Conservation (phyloP, 768 basidiomycete species). For the Russula griseocarnosa region DNA sequence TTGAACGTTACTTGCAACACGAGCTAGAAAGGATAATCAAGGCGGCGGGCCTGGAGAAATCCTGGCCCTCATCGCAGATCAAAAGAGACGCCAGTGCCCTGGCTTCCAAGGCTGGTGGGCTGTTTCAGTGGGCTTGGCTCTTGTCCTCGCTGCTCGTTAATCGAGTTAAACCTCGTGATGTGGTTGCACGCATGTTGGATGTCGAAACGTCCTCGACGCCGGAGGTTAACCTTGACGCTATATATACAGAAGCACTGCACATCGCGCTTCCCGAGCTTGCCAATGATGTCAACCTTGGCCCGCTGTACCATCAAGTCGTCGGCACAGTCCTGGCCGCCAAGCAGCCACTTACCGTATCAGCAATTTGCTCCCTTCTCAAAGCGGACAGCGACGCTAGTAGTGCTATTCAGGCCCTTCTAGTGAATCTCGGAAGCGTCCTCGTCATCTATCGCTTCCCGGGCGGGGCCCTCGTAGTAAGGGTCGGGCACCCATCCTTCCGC, state of each 20-base stretch:
- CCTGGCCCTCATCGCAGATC: conserved; percentile 6
- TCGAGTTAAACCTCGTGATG: conserved; percentile 9
- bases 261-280: conserved; percentile 11
- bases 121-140: conserved; percentile 29
- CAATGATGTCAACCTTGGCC: conserved; percentile 2
- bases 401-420: conserved; percentile 2
- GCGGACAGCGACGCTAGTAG: neutral
- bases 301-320: conserved; percentile 16
- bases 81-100: conserved; percentile 15
- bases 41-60: neutral
- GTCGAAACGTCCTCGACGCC: neutral
- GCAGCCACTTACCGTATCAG: conserved; percentile 19
- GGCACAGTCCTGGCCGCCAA: conserved; percentile 17
- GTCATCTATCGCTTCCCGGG: neutral
- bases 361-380: conserved; percentile 12
- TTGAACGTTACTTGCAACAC: conserved; percentile 16
- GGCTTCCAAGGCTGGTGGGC: conserved; percentile 19
- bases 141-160: conserved; percentile 16
- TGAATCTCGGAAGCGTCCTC: conserved; percentile 23
- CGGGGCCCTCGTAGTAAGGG: conserved; percentile 16
- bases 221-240: conserved; percentile 15
- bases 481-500: conserved; percentile 18
- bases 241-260: conserved; percentile 16
- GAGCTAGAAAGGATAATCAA: conserved; percentile 10
- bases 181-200: conserved; percentile 14